Conservation (phyloP, 345 rosid genomes). For the Eucalyptus brandiana region DNA sequence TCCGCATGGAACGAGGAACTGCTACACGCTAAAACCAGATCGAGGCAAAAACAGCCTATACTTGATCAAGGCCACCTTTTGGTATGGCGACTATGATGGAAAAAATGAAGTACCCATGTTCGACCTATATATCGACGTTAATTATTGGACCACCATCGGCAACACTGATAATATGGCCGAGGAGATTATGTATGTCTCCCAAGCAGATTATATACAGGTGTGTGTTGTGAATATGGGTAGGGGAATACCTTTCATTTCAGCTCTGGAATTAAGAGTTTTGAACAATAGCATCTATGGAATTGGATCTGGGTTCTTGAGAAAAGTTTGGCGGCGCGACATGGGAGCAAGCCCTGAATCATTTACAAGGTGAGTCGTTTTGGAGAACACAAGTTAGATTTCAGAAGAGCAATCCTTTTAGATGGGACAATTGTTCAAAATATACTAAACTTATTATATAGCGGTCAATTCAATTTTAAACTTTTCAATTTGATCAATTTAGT, state of each 20-base stretch:
- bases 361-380: background rate
- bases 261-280: constrained; percentile 2
- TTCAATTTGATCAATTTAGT: too few species aligned
- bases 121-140: constrained; percentile 4
- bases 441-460: too few species aligned
- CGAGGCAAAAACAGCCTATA: background rate
- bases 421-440: too few species aligned
- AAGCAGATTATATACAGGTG: background rate
- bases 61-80: background rate
- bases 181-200: background rate
- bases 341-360: background rate
- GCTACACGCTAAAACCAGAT: constrained; percentile 1
- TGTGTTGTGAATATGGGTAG: constrained; percentile 3
- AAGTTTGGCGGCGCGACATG: rapidly evolving
- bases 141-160: background rate
- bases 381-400: background rate
- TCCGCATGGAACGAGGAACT: background rate
- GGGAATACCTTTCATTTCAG: constrained; percentile 10
- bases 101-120: background rate
- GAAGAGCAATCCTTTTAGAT: background rate
- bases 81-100: constrained; percentile 3
- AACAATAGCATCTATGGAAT: background rate
- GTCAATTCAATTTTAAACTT: too few species aligned
- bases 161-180: rapidly evolving
- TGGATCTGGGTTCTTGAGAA: background rate